Conservation (phyloP, 805 yeast species). For the Clavispora carvajalis region DNA sequence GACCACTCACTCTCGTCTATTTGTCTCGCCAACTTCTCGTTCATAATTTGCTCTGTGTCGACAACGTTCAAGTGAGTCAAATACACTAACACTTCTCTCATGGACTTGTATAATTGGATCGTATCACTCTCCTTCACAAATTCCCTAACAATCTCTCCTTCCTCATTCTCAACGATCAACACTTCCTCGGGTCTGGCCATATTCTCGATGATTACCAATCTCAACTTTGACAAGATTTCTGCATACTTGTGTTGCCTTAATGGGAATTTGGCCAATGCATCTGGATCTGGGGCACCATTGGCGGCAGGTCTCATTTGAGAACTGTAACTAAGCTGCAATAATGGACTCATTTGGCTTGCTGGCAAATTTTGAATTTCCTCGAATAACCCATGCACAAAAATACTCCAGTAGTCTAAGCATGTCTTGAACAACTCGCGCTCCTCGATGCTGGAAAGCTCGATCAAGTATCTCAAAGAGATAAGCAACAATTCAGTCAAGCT, state of each 20-base stretch:
- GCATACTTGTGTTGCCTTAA: constrained; percentile 81
- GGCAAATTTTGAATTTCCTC: constrained; percentile 83
- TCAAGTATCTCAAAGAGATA: constrained; percentile 72
- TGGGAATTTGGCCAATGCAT: constrained; percentile 67
- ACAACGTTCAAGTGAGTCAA: constrained; percentile 92
- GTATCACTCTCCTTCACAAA: constrained; percentile 97
- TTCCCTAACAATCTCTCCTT: constrained; percentile 97
- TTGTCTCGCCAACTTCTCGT: constrained; percentile 83
- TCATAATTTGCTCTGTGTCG: constrained; percentile 93
- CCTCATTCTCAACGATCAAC: constrained; percentile 93
- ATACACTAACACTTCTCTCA: constrained; percentile 93
- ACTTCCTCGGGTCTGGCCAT: constrained; percentile 99
- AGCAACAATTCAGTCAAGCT: constrained; percentile 53
- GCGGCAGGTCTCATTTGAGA: constrained; percentile 41
- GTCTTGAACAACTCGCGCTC: constrained; percentile 96
- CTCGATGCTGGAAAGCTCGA: constrained; percentile 82
- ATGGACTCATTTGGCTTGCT: constrained; percentile 62
- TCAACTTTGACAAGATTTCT: constrained; percentile 71
- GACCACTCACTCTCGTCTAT: constrained; percentile 98
- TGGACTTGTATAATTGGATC: constrained; percentile 87
- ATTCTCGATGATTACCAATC: constrained; percentile 91
- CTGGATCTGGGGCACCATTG: constrained; percentile 81
- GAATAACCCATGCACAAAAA: constrained; percentile 75
- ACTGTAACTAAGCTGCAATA: constrained; percentile 59
- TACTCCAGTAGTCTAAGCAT: constrained; percentile 91